phyloP scores from a whole-genome alignment of 495 filamentous ascomycete genomes.

The Penicillium bialowiezense region DNA sequence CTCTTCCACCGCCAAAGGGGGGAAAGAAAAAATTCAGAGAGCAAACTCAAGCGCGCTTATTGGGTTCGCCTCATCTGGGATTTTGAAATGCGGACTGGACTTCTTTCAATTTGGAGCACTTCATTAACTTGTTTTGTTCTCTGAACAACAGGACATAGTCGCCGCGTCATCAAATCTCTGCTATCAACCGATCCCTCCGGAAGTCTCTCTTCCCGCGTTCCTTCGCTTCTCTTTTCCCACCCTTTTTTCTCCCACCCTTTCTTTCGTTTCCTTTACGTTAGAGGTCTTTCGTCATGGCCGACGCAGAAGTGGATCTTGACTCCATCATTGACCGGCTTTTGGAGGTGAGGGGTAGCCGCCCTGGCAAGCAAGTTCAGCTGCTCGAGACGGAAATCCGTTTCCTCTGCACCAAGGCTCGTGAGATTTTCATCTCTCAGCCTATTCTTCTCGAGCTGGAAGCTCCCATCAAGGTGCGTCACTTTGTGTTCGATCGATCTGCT shows the following conservation, averaged over 20 bases:
- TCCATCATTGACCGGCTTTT: slow-evolving; percentile 98
- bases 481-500: slow-evolving; percentile 3
- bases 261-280: slow-evolving; percentile 24
- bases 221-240: slow-evolving; percentile 25
- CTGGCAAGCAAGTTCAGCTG: slow-evolving; percentile 97
- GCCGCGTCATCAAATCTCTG: slow-evolving; percentile 38
- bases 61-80: slow-evolving; percentile 12
- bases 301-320: slow-evolving; percentile 97
- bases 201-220: slow-evolving; percentile 33
- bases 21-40: slow-evolving; percentile 9
- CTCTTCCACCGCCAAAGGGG: slow-evolving; percentile 4
- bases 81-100: slow-evolving; percentile 15
- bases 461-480: slow-evolving; percentile 85
- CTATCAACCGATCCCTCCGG: slow-evolving; percentile 30
- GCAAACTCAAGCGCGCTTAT: slow-evolving; percentile 29
- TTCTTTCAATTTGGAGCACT: slow-evolving; percentile 6
- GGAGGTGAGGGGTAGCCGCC: slow-evolving; percentile 95
- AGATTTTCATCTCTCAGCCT: slow-evolving; percentile 99
- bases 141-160: slow-evolving; percentile 32
- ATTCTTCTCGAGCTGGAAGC: slow-evolving; percentile 97
- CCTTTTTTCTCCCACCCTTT: slow-evolving; percentile 23
- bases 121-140: slow-evolving; percentile 17
- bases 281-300: slow-evolving; percentile 71
- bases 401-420: slow-evolving; percentile 96
- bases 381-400: slow-evolving; percentile 95